These are phyloP conservation scores for Talaromyces sp. DNA, from an alignment of 2,329 filamentous ascomycete genomes.

Conservation along the genomic window DNA sequence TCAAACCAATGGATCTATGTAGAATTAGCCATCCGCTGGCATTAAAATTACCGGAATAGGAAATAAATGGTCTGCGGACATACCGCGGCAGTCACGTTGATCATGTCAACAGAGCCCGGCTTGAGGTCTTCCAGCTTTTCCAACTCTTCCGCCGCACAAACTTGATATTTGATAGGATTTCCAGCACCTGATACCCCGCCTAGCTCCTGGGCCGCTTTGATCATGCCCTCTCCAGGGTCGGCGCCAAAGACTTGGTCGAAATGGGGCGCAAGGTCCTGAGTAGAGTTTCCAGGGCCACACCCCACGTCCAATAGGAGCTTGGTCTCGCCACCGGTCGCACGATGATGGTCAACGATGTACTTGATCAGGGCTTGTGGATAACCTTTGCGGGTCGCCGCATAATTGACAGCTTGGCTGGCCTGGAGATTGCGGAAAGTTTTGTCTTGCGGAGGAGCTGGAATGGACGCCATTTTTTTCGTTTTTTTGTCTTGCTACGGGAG, in stretches of 20 bases:
- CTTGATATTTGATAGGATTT: background rate
- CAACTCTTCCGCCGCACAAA: background rate
- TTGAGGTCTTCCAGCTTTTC: background rate
- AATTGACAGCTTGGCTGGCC: background rate
- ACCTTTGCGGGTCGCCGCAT: background rate
- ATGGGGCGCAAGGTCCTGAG: background rate
- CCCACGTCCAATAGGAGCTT: background rate
- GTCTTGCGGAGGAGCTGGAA: background rate
- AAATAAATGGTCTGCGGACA: background rate
- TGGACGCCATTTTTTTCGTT: background rate
- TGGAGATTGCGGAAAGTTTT: background rate
- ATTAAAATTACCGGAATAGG: background rate
- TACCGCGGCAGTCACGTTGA: background rate
- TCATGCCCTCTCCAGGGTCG: constrained; percentile 4
- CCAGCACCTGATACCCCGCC: background rate
- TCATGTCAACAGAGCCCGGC: background rate
- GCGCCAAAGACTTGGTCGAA: background rate
- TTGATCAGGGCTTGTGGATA: background rate
- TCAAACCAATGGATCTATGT: background rate
- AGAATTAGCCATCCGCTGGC: background rate
- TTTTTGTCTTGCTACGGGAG: background rate
- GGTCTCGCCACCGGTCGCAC: background rate
- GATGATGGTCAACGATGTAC: background rate
- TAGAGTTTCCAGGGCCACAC: constrained; percentile 1
- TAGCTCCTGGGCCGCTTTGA: background rate